Percentiles rank a stretch among this genome's conserved stretches.
Conservation (phyloP, 352 stramenopile genomes). For the Phytophthora meadii region DNA sequence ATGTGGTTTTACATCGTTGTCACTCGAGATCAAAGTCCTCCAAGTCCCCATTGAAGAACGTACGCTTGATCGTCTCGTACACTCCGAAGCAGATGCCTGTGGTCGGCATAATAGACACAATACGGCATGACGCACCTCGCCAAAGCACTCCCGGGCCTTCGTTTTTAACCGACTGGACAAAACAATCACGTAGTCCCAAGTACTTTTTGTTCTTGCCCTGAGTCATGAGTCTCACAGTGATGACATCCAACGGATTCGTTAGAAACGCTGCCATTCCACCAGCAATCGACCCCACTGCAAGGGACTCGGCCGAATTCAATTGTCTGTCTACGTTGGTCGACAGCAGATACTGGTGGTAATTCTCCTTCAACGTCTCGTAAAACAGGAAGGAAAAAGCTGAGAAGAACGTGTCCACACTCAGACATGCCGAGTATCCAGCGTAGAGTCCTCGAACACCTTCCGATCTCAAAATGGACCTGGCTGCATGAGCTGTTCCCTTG, state of each 20-base stretch:
- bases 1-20: constrained; percentile 6
- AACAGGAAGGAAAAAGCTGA: constrained; percentile 87
- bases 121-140: constrained; percentile 75
- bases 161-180: constrained; percentile 59
- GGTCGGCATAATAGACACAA: constrained; percentile 76
- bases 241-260: constrained; percentile 84
- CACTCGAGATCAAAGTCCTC: constrained; percentile 72
- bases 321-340: constrained; percentile 42
- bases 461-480: constrained; percentile 62
- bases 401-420: constrained; percentile 84
- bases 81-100: constrained; percentile 88
- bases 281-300: constrained; percentile 61
- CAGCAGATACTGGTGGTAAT: constrained; percentile 50
- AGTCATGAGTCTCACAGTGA: constrained; percentile 86
- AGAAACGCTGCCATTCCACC: constrained; percentile 72
- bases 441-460: constrained; percentile 78
- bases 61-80: constrained; percentile 86
- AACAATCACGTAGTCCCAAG: constrained; percentile 61
- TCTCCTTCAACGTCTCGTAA: constrained; percentile 77
- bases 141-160: constrained; percentile 70
- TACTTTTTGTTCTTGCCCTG: constrained; percentile 79
- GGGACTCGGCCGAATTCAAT: constrained; percentile 61
- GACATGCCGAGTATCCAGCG: constrained; percentile 73
- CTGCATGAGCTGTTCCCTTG: constrained; percentile 62
- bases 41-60: constrained; percentile 70